A percentile compares a stretch with the other conserved stretches of the same genome.
Conservation (phyloP, 306 rosid species). For the Echinosophora koreensis region DNA sequence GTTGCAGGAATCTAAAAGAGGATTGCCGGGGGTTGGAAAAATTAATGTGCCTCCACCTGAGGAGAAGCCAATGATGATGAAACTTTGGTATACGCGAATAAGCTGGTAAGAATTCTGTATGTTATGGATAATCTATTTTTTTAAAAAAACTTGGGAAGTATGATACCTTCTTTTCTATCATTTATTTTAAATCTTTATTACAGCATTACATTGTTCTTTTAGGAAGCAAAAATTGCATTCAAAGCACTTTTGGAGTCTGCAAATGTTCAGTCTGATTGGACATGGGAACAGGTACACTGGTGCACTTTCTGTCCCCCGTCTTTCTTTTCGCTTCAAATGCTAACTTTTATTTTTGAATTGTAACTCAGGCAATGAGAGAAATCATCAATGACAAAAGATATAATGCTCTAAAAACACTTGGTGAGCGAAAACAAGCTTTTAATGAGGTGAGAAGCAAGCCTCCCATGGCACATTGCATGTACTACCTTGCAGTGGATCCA, state of each 20-base stretch:
- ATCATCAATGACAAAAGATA: slow-evolving; percentile 92
- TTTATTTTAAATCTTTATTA: not conserved
- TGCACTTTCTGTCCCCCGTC: slow-evolving; percentile 28
- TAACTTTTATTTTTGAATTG: slow-evolving; percentile 41
- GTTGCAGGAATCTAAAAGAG: slow-evolving; percentile 81
- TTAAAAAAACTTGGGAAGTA: slow-evolving; percentile 27
- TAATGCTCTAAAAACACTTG: slow-evolving; percentile 91
- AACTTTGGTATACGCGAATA: slow-evolving; percentile 81
- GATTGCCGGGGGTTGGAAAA: slow-evolving; percentile 76
- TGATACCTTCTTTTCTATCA: not conserved
- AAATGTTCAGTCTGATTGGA: slow-evolving; percentile 97
- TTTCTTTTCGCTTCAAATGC: slow-evolving; percentile 44
- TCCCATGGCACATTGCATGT: slow-evolving; percentile 27
- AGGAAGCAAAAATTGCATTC: slow-evolving; percentile 98
- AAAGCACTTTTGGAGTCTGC: slow-evolving; percentile 91
- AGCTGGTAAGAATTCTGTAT: slow-evolving; percentile 71
- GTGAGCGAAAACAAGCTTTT: slow-evolving; percentile 98
- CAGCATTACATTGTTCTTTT: slow-evolving; percentile 30
- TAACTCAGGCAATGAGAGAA: slow-evolving; percentile 90
- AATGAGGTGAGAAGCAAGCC: slow-evolving; percentile 78
- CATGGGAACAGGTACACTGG: slow-evolving; percentile 95
- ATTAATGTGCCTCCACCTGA: slow-evolving; percentile 66
- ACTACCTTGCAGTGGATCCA: not conserved
- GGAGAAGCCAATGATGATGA: slow-evolving; percentile 82
- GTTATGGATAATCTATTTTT: slow-evolving; percentile 21